phyloP scores from a whole-genome alignment of 257 asterid species.

The Verbena officinalis region DNA sequence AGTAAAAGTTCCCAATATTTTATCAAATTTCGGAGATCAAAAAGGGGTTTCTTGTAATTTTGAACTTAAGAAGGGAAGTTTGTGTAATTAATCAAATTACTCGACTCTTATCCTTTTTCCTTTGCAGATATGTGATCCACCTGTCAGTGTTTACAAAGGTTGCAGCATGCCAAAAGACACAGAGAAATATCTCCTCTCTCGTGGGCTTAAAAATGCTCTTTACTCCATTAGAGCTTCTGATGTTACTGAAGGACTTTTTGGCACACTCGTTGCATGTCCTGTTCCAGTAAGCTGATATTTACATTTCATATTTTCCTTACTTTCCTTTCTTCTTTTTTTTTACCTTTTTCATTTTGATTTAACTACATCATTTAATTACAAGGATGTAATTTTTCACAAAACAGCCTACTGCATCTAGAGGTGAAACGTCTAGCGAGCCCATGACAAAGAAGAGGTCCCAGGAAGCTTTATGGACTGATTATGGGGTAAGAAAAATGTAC shows the following conservation, averaged over 20 bases:
- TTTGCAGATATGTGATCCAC: slow-evolving; percentile 85
- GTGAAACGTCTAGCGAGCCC: slow-evolving; percentile 66
- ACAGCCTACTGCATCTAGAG: slow-evolving; percentile 71
- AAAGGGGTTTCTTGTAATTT: too few relatives aligned
- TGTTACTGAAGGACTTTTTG: slow-evolving; percentile 75
- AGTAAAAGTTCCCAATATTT: too few relatives aligned
- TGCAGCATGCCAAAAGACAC: slow-evolving; percentile 76
- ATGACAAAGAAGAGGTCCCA: slow-evolving; percentile 68
- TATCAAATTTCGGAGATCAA: too few relatives aligned
- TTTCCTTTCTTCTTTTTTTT: background rate
- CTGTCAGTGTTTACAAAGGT: slow-evolving; percentile 91
- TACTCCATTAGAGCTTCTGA: slow-evolving; percentile 85
- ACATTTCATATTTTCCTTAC: background rate
- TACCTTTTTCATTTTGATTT: slow-evolving; percentile 14
- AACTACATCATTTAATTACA: slow-evolving; percentile 17
- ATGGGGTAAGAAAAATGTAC: slow-evolving; percentile 64
- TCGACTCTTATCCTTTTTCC: slow-evolving; percentile 16
- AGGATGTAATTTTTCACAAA: slow-evolving; percentile 37
- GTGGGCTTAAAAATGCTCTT: slow-evolving; percentile 90
- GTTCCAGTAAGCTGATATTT: slow-evolving; percentile 55
- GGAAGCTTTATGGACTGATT: slow-evolving; percentile 62
- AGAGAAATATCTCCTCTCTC: slow-evolving; percentile 74
- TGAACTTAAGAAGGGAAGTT: too few relatives aligned
- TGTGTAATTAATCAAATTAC: slow-evolving; percentile 25
- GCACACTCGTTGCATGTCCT: slow-evolving; percentile 73